These are phyloP conservation scores for Candida wancherniae DNA, from an alignment of 805 yeast genomes.

Conservation along the genomic window DNA sequence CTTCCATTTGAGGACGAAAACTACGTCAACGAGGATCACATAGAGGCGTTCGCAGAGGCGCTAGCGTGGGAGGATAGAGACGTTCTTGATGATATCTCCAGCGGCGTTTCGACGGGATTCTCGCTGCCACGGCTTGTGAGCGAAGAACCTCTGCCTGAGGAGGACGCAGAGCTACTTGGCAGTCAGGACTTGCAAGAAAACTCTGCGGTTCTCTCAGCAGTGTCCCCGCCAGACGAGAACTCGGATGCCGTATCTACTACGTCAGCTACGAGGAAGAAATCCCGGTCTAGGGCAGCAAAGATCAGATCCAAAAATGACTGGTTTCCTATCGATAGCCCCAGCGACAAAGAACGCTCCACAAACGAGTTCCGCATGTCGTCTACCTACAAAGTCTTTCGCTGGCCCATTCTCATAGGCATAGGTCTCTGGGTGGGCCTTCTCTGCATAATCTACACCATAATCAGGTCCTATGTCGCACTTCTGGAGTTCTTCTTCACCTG, in stretches of 20 bases:
- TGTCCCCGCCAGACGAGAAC: constrained; percentile 1
- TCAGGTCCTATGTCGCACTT: constrained; percentile 57
- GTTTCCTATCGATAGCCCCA: constrained; percentile 20
- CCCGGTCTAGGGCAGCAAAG: constrained; percentile 13
- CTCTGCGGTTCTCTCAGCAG: constrained; percentile 8
- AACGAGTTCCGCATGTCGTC: constrained; percentile 37
- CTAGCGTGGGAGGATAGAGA: constrained; percentile 34
- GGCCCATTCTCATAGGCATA: constrained; percentile 57
- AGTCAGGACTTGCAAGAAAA: constrained; percentile 4
- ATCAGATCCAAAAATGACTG: constrained; percentile 25
- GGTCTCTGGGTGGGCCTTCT: constrained; percentile 51
- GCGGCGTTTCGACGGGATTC: constrained; percentile 5
- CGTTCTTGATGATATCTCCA: constrained; percentile 6
- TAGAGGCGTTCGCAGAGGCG: constrained; percentile 38
- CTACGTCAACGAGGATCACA: constrained; percentile 32
- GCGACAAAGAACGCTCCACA: constrained; percentile 16
- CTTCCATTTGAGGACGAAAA: constrained; percentile 20
- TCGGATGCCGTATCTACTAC: too few species aligned
- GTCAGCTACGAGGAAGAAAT: too few species aligned
- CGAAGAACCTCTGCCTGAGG: constrained; percentile 2
- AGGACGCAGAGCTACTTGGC: constrained; percentile 6
- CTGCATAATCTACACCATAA: constrained; percentile 43
- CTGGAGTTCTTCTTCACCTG: constrained; percentile 58
- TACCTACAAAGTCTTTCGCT: constrained; percentile 46
- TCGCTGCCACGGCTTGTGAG: constrained; percentile 7